These are phyloP conservation scores for Leucogyrophana mollusca DNA, from an alignment of 768 basidiomycete species.

Conservation along the genomic window DNA sequence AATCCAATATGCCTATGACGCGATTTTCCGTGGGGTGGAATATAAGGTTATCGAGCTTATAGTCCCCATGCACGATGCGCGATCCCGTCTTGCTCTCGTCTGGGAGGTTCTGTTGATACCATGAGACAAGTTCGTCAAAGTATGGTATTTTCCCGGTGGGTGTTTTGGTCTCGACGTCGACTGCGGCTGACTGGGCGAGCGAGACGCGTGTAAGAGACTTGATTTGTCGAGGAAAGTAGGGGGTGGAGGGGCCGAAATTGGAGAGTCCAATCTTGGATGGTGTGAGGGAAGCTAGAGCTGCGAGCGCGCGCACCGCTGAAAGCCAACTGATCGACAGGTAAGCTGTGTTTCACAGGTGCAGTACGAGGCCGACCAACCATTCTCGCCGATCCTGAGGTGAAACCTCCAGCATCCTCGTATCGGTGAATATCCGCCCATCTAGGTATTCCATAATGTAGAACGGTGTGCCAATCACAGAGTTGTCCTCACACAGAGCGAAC, in stretches of 20 bases:
- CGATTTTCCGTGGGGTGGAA: constrained; percentile 91
- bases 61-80: constrained; percentile 96
- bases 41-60: constrained; percentile 95
- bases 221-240: constrained; percentile 94
- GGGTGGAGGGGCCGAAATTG: constrained; percentile 67
- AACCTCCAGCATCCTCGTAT: constrained; percentile 73
- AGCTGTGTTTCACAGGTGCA: background rate
- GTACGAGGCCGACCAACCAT: constrained; percentile 49
- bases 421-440: constrained; percentile 91
- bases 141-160: constrained; percentile 71
- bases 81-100: constrained; percentile 72
- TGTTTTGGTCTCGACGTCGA: constrained; percentile 62
- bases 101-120: constrained; percentile 76
- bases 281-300: constrained; percentile 60
- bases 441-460: constrained; percentile 98
- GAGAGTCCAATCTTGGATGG: constrained; percentile 67
- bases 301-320: constrained; percentile 69
- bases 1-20: constrained; percentile 95
- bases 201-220: constrained; percentile 85
- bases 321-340: constrained; percentile 58
- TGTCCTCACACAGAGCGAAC: constrained; percentile 80
- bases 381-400: constrained; percentile 59
- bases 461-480: constrained; percentile 74
- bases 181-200: constrained; percentile 65
- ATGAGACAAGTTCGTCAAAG: constrained; percentile 68